Evolutionary conservation across 2,329 filamentous ascomycete species (phyloP), one percentile per base, ranked within the genome.

Genomic region (Lasiodiplodia theobromae): DNA sequence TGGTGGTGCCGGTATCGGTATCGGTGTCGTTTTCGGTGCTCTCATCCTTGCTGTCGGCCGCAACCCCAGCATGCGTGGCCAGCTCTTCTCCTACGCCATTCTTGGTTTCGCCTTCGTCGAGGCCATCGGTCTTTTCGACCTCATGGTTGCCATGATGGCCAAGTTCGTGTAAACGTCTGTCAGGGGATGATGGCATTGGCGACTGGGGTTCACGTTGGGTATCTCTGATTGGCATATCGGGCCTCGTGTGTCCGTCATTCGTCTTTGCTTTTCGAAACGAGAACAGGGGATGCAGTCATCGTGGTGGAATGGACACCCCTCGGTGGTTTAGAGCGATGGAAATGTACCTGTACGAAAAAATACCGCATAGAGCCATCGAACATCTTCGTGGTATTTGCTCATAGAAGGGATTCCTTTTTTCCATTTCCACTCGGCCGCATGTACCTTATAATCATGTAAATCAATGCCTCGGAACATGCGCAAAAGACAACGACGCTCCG

Each of bases 71-170:
- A 92, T 96, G 86, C 91, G 92, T 87, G 93, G 92, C 83, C 93
- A 96, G 89, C 92, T 97, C 81, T 97, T 96, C 92, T 92, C 92
- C 77, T 95, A 96, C 86, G 92, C 92, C 89, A 95, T 96, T 92
- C 87, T 96, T 82, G 92, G 93, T 87, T 96, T 96, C 87, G 93
- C 92, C 82, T 96, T 96, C 91, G 92, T 94, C 84, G 93, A 96
- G 84, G 92, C 93, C 86, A 93, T 92, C 78, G 91, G 91, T 79
- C 82, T 86, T 70, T 86, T 86, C 81, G 84, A 85, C 72, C 82
- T 86, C 76, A 84, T 84, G 82, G 82, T 84, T 69, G 68, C 68
- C 68, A 69, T 69, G 68, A 69, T 69, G 68, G 57, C 56, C 68
- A 69, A 69, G 68, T 69, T 64, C 68, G 68, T 69, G 53, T 69